A percentile compares a stretch with the other conserved stretches of the same genome.
phyloP scores from a whole-genome alignment of 2,329 filamentous ascomycete genomes.

The Fusarium goolgardi region DNA sequence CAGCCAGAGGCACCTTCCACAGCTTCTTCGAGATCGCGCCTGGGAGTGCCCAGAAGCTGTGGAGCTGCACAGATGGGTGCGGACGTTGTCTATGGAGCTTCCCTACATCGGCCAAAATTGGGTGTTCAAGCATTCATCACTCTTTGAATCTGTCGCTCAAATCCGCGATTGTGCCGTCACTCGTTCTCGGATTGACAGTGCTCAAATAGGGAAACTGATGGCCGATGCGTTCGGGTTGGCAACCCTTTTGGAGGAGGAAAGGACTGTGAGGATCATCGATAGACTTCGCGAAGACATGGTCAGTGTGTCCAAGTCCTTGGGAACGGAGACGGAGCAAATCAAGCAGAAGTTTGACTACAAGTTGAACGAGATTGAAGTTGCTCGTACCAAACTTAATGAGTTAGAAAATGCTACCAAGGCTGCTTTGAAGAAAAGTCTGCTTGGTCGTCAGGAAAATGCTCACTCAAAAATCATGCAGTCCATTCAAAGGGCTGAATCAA shows the following conservation, averaged over 20 bases:
- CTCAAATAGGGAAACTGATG: fast-evolving
- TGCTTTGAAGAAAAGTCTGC: fast-evolving
- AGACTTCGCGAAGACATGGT: fast-evolving
- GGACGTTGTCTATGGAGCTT: fast-evolving
- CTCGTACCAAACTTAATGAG: neutral
- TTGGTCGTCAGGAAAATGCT: neutral
- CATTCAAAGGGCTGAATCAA: neutral
- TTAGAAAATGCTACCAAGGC: neutral
- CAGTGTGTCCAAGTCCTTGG: neutral
- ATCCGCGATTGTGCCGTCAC: neutral
- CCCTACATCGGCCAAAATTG: fast-evolving
- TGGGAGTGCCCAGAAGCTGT: constrained; percentile 8
- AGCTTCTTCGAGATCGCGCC: neutral
- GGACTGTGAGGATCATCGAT: fast-evolving
- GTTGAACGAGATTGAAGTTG: neutral
- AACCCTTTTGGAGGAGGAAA: fast-evolving
- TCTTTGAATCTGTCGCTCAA: neutral
- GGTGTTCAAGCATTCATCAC: neutral
- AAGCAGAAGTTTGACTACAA: fast-evolving
- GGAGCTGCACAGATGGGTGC: neutral
- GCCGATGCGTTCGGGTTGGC: neutral
- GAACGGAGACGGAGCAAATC: fast-evolving
- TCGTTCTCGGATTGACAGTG: neutral
- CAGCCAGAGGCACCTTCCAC: neutral
- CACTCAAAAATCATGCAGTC: neutral